These are phyloP conservation scores for Uronychia setigera DNA, from an alignment of 73 alveolate species.

Conservation along the genomic window DNA sequence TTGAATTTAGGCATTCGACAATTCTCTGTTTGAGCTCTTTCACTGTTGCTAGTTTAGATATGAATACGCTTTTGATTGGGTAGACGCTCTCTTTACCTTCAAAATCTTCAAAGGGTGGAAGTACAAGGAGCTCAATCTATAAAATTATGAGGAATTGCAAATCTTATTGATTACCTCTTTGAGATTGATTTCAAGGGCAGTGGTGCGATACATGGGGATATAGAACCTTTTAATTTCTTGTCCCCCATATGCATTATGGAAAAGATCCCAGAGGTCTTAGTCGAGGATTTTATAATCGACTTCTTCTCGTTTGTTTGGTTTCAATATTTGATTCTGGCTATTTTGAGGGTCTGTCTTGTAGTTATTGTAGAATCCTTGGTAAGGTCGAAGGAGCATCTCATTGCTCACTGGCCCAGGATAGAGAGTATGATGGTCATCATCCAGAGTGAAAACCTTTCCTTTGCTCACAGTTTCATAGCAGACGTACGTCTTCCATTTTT, in stretches of 20 bases:
- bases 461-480: not conserved
- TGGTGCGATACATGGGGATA: conserved; percentile 13
- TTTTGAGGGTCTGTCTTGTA: conserved; percentile 21
- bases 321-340: conserved; percentile 23
- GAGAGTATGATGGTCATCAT: conserved; percentile 2
- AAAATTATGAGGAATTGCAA: not conserved
- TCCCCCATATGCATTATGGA: conserved; percentile 50
- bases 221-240: conserved; percentile 20
- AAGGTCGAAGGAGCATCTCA: conserved; percentile 11
- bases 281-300: conserved; percentile 39
- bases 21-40: conserved; percentile 7
- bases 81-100: not conserved
- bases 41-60: conserved; percentile 11
- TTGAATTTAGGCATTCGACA: not conserved
- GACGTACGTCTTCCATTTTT: conserved; percentile 30
- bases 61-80: not conserved
- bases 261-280: conserved; percentile 24
- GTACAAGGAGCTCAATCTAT: conserved; percentile 28
- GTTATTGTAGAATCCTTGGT: conserved; percentile 7
- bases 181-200: conserved; percentile 29
- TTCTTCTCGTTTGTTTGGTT: conserved; percentile 8
- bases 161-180: conserved; percentile 34
- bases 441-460: not conserved
- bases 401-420: conserved; percentile 47
- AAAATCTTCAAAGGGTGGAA: conserved; percentile 26